These are phyloP conservation scores for Penicillium sp. DNA, from an alignment of 2,329 filamentous ascomycete species.

Conservation along the genomic window DNA sequence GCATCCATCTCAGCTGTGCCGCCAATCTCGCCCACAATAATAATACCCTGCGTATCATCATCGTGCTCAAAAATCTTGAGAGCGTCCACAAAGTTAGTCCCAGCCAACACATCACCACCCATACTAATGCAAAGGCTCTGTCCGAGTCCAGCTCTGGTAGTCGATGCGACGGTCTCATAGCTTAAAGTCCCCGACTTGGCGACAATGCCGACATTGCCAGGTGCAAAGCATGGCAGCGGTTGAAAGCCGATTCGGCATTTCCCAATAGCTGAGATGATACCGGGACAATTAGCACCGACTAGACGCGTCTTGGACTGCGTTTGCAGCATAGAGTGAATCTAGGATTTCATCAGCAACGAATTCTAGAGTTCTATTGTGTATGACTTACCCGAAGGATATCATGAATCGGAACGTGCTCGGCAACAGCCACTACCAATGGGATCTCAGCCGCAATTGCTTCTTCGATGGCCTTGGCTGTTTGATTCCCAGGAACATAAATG, in stretches of 20 bases:
- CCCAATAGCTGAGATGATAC: conserved; percentile 68
- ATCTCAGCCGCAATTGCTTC: conserved; percentile 76
- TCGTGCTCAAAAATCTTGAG: conserved; percentile 62
- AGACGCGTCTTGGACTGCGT: conserved; percentile 67
- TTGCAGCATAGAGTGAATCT: conserved; percentile 64
- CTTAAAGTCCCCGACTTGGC: conserved; percentile 77
- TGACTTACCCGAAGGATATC: conserved; percentile 63
- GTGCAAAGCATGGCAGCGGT: conserved; percentile 64
- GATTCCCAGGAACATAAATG: conserved; percentile 72
- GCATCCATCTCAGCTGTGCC: conserved; percentile 65
- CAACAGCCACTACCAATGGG: conserved; percentile 69
- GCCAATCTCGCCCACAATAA: conserved; percentile 67
- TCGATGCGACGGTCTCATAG: conserved; percentile 71
- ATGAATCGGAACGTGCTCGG: conserved; percentile 72
- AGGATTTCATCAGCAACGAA: neutral
- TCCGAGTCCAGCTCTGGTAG: conserved; percentile 66
- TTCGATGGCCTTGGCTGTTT: conserved; percentile 66
- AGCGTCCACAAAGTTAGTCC: conserved; percentile 68
- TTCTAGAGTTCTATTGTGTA: neutral
- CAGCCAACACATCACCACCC: conserved; percentile 68
- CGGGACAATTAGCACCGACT: conserved; percentile 74
- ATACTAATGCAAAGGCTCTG: conserved; percentile 73
- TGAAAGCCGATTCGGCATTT: conserved; percentile 70
- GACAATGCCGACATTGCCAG: conserved; percentile 66
- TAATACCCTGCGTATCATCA: conserved; percentile 63